Evolutionary conservation across 192 early-diverging fungal species (phyloP), one percentile per base, ranked within the genome.

Genomic region (Rhizoclosmatium globosum): DNA sequence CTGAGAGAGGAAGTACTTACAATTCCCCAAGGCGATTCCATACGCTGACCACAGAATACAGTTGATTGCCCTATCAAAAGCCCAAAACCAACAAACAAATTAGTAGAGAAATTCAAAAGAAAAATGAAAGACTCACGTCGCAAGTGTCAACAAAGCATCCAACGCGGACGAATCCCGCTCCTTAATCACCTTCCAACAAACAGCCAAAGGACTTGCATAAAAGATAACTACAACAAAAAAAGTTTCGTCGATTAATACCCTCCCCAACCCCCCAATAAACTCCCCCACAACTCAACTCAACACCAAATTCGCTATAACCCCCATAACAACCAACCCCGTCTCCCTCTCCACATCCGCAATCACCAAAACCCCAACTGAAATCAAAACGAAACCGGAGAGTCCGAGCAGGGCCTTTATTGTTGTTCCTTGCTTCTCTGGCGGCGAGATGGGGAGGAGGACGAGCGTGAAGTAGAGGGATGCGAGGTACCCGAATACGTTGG

Each of bases 31-130:
- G 13, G 69, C 69, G 46, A 71, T 46, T 71, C 69, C 69, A 42
- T 71, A 71, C 7, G 69, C 69, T 13, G 50, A n/a, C 69, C 69
- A 71, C 50, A 71, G 21, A 39, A 38, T 39, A 31, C 69, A 41
- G 50, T 71, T 71, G 15, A 56, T 56, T 7, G 53, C 53, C 4
- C 60, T 62, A 21, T 17, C 6, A 53, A 53, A 53, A 53, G 17
- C 17, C 6, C 6, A 53, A 53, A 0, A 1, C 6, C 50, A 53
- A 1, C 6, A 53, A 53, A 53, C 50, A 53, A 17, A 53, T 17
- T 53, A 7, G 9, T 13, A 53, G 50, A 17, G 9, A 53, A 7
- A 7, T 17, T 17, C 50, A 53, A 53, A 53, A 53, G 17, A 53
- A 53, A 53, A 53, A 53, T 13, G 17, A 53, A 53, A 53, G 17